A percentile compares a stretch with the other conserved stretches of the same genome.
These are phyloP conservation scores for Kwoniella sp. DNA, from an alignment of 768 basidiomycete species.

Conservation along the genomic window DNA sequence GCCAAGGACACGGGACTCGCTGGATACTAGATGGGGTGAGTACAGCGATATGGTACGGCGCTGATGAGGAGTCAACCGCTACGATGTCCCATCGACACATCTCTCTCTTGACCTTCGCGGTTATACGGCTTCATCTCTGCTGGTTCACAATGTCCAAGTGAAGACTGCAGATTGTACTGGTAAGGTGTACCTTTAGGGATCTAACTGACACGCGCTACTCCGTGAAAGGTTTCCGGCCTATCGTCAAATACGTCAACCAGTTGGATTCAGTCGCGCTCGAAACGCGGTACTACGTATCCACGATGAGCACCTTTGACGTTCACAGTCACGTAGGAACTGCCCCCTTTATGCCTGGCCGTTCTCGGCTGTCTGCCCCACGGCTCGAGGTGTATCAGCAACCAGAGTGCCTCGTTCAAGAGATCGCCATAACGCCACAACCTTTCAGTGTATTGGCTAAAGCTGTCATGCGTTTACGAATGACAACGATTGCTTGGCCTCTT, in stretches of 20 bases:
- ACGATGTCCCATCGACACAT: not conserved
- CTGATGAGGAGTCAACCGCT: not conserved
- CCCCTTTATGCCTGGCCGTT: conserved; percentile 39
- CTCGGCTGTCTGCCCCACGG: not conserved
- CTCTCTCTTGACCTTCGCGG: not conserved
- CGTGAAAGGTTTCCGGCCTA: conserved; percentile 14
- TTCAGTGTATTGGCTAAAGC: conserved; percentile 65
- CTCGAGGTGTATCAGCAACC: conserved; percentile 39
- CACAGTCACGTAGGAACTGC: conserved; percentile 34
- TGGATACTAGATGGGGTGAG: conserved; percentile 4
- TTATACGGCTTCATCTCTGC: conserved; percentile 5
- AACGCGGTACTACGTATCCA: too few species aligned
- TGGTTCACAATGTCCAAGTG: conserved; percentile 7
- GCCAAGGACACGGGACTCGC: not conserved
- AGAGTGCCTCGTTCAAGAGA: conserved; percentile 54
- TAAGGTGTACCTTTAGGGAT: too few species aligned
- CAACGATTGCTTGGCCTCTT: conserved; percentile 66
- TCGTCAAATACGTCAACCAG: conserved; percentile 16
- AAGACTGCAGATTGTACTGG: conserved; percentile 6
- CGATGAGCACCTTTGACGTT: too few species aligned
- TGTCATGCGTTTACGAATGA: conserved; percentile 69
- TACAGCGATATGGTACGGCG: not conserved
- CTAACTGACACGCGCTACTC: too few species aligned
- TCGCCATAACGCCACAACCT: conserved; percentile 67
- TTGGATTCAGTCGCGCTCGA: too few species aligned